A percentile compares a stretch with the other conserved stretches of the same genome.
phyloP scores from a whole-genome alignment of 768 basidiomycete species.

The Lentinula lateritia region DNA sequence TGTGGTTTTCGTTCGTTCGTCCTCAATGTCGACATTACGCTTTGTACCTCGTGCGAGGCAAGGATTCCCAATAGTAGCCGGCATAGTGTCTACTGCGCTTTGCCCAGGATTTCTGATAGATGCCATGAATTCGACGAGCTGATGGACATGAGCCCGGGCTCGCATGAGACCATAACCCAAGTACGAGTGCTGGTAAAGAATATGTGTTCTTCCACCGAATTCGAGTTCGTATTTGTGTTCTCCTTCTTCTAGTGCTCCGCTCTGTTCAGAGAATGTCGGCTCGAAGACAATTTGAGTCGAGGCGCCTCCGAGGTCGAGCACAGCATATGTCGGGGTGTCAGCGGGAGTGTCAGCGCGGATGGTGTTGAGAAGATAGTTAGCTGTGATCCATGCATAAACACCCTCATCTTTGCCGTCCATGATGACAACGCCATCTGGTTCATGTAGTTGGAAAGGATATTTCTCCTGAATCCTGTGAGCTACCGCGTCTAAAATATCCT shows the following conservation, averaged over 20 bases:
- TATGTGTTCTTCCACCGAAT: constrained; percentile 54
- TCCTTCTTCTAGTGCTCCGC: constrained; percentile 39
- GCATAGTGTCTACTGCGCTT: background rate
- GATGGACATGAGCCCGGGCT: constrained; percentile 79
- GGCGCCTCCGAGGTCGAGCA: constrained; percentile 94
- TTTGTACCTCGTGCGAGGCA: constrained; percentile 70
- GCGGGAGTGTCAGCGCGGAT: constrained; percentile 50
- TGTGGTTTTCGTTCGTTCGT: constrained; percentile 26
- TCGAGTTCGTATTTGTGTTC: constrained; percentile 69
- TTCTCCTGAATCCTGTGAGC: constrained; percentile 41
- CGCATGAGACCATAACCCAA: constrained; percentile 94
- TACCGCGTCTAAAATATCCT: constrained; percentile 58
- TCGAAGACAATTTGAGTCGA: constrained; percentile 98
- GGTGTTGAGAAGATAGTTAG: constrained; percentile 83
- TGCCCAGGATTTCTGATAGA: constrained; percentile 28
- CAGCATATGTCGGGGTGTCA: constrained; percentile 65
- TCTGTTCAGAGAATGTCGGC: constrained; percentile 41
- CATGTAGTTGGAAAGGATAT: constrained; percentile 34
- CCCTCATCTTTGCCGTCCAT: constrained; percentile 81
- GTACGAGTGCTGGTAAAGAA: constrained; percentile 94
- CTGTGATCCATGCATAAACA: constrained; percentile 85
- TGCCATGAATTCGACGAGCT: constrained; percentile 83
- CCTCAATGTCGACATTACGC: constrained; percentile 61
- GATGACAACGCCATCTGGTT: constrained; percentile 55
- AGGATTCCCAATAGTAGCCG: constrained; percentile 58